phyloP scores from a whole-genome alignment of 2,329 filamentous ascomycete genomes.

The Pochonia chlamydosporia region DNA sequence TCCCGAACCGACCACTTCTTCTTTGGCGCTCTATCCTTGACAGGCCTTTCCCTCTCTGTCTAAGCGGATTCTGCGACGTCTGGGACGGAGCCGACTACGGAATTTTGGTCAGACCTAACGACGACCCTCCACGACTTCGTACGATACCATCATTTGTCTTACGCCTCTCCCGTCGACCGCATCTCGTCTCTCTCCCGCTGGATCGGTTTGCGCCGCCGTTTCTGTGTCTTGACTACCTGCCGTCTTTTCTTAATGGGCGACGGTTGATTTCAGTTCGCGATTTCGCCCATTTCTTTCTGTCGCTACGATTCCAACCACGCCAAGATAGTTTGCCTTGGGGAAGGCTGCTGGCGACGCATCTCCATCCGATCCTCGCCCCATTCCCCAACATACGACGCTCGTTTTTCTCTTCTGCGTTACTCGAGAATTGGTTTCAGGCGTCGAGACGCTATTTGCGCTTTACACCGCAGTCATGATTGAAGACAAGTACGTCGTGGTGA shows the following conservation, averaged over 20 bases:
- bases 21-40: not conserved
- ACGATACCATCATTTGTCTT: not conserved
- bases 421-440: not conserved
- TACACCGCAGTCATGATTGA: constrained; percentile 25
- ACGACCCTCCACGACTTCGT: not conserved
- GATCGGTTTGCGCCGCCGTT: not conserved
- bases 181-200: not conserved
- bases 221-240: not conserved
- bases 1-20: not conserved
- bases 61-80: constrained; percentile 3
- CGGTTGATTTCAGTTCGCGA: not conserved
- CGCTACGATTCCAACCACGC: not conserved
- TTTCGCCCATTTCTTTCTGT: not conserved
- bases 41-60: not conserved
- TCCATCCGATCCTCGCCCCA: not conserved
- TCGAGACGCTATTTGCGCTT: constrained; percentile 12
- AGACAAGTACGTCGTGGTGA: constrained; percentile 28
- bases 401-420: not conserved
- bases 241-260: not conserved
- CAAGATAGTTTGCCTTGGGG: not conserved
- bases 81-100: constrained; percentile 3
- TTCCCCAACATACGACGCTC: not conserved
- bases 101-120: constrained; percentile 3
- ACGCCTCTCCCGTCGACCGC: not conserved
- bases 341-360: not conserved